Evolutionary conservation across 2,329 filamentous ascomycete species (phyloP), one percentile per base, ranked within the genome.

Genomic region (Sporothrix pallida): DNA sequence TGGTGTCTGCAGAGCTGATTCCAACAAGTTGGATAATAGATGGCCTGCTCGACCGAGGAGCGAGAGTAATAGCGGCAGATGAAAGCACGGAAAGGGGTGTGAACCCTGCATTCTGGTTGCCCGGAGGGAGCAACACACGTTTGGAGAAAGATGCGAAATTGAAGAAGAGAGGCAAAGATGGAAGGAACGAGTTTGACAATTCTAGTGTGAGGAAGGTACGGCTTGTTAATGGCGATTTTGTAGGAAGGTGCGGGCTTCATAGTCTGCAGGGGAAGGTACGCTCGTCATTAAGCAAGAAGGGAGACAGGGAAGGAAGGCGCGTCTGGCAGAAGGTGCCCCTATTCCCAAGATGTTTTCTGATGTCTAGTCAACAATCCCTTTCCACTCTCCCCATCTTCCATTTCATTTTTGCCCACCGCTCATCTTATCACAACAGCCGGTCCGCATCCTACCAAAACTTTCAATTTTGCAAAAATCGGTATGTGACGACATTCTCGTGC

Each of bases 1-100:
- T 44, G 37, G 31, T 20, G 17, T 9, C 9, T 63, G 60, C 60
- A 44, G 7, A 20, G 17, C 5, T n/a, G 60, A 63, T 63, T 63
- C 60, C 31, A 44, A 63, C 31, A 44, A 44, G 37, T 44, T 63
- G 60, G 60, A 44, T 44, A 63, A 63, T 63, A 20, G 15, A 63
- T n/a, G 58, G 20, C 13, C 13, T 63, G 60, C 17, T 63, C 17
- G 60, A 63, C 37, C 60, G 31, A 63, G 31, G 60, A 63, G 60
- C 60, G 60, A 63, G 37, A 20, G 12, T 63, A 20, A 20, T n/a
- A 20, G 9, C 60, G 31, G 60, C 17, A 63, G 60, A 63, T 20
- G 31, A 10, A 63, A 13, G 44, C 31, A 20, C 4, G 60, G n/a
- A 63, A n/a, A 17, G 58, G 58, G 60, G 60, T 44, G 60, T 44